Evolutionary conservation across 371 early-diverging fungal genomes (phyloP).

Genomic region (Syncephalastrum racemosum): DNA sequence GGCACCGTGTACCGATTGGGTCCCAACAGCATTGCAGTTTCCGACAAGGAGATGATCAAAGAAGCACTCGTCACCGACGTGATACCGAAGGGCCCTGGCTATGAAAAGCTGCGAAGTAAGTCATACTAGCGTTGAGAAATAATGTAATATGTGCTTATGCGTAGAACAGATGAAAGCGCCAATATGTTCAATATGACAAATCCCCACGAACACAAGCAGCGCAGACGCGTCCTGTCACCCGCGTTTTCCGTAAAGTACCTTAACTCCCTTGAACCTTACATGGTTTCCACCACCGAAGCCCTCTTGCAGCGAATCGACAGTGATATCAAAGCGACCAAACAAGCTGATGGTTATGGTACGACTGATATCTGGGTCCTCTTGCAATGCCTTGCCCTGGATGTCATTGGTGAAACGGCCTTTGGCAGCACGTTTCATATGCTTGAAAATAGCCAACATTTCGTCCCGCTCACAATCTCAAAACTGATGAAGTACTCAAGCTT

Average conservation of each 20-base stretch:
- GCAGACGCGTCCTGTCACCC: conserved; percentile 36
- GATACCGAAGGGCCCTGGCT: conserved; percentile 14
- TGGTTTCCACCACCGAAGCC: conserved; percentile 12
- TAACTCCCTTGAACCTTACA: conserved; percentile 32
- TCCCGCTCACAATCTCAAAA: conserved; percentile 17
- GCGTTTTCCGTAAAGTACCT: conserved; percentile 40
- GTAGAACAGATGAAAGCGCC: too few species aligned
- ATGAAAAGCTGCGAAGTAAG: conserved; percentile 2
- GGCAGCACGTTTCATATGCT: conserved; percentile 46
- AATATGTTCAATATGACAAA: too few species aligned
- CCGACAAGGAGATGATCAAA: conserved; percentile 31
- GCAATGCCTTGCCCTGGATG: conserved; percentile 37
- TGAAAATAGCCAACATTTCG: conserved; percentile 30
- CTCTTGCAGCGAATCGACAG: conserved; percentile 17
- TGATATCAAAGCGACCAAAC: conserved; percentile 9
- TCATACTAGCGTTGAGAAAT: too few species aligned
- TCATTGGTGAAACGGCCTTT: conserved; percentile 52
- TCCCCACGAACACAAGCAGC: too few species aligned
- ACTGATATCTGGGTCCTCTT: conserved; percentile 32
- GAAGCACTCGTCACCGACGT: conserved; percentile 23
- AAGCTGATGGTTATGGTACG: conserved; percentile 7
- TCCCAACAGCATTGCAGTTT: conserved; percentile 10
- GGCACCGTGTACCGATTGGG: conserved; percentile 23
- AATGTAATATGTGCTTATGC: too few species aligned
- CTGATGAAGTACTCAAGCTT: neutral